Evolutionary conservation across 1,284 basidiomycete genomes (phyloP).

Genomic region (Schizophyllum commune): DNA sequence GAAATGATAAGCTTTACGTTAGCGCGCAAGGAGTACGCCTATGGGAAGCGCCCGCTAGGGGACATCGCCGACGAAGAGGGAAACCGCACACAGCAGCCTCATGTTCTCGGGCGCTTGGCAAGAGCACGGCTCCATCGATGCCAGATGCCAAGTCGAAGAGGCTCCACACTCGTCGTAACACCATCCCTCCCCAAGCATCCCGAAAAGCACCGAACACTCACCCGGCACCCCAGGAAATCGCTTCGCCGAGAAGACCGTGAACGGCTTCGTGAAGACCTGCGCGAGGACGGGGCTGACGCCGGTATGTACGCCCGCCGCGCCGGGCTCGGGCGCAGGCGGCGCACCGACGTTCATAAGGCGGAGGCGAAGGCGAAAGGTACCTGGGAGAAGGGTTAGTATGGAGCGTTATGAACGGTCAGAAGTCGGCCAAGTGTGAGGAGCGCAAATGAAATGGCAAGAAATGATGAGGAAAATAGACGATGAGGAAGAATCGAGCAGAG

Average conservation of each 20-base stretch:
- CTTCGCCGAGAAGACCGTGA: conserved; percentile 89
- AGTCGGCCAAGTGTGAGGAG: conserved; percentile 4
- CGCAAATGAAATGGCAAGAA: too few relatives aligned
- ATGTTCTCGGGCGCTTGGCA: not conserved
- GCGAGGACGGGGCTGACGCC: conserved; percentile 69
- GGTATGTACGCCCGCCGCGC: conserved; percentile 56
- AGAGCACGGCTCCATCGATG: conserved; percentile 9
- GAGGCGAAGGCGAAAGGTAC: conserved; percentile 70
- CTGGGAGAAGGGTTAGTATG: conserved; percentile 20
- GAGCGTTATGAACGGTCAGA: not conserved
- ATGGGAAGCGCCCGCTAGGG: too few relatives aligned
- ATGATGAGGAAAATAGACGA: conserved; percentile 1
- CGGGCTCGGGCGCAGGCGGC: conserved; percentile 67
- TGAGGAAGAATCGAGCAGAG: not conserved
- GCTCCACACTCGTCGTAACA: too few relatives aligned
- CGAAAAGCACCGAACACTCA: conserved; percentile 25
- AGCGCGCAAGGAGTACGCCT: too few relatives aligned
- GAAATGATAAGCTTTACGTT: too few relatives aligned
- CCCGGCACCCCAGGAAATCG: conserved; percentile 89
- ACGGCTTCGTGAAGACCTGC: conserved; percentile 78
- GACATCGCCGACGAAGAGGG: too few relatives aligned
- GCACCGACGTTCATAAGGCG: conserved; percentile 81
- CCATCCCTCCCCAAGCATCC: not conserved
- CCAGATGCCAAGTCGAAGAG: not conserved
- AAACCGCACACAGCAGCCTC: too few relatives aligned